These are phyloP conservation scores for Chrysosporium queenslandicum DNA, from an alignment of 2,329 filamentous ascomycete genomes.

Conservation along the genomic window DNA sequence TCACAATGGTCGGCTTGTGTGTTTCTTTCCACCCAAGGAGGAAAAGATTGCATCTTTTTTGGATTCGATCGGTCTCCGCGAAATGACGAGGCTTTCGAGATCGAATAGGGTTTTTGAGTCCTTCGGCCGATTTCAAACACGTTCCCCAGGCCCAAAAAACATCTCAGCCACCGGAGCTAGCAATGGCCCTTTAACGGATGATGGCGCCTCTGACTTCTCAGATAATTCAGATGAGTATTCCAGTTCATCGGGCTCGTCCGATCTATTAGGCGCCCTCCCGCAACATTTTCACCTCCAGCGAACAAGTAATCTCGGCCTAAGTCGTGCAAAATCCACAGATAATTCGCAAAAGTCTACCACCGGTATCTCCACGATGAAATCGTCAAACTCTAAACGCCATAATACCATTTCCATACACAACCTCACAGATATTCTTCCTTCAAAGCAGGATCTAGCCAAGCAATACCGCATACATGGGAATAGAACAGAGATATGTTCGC, in stretches of 20 bases:
- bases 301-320: slow-evolving; percentile 44
- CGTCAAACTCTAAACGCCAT: slow-evolving; percentile 41
- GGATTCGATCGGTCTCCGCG: slow-evolving; percentile 40
- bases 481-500: slow-evolving; percentile 66
- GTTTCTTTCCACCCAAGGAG: slow-evolving; percentile 47
- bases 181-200: slow-evolving; percentile 33
- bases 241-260: slow-evolving; percentile 38
- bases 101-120: slow-evolving; percentile 51
- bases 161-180: slow-evolving; percentile 39
- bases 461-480: slow-evolving; percentile 79
- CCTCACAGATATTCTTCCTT: slow-evolving; percentile 61
- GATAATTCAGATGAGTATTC: slow-evolving; percentile 54
- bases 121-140: slow-evolving; percentile 50
- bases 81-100: slow-evolving; percentile 40
- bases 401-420: slow-evolving; percentile 67
- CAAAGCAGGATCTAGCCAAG: slow-evolving; percentile 63
- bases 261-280: slow-evolving; percentile 37
- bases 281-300: slow-evolving; percentile 42
- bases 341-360: slow-evolving; percentile 45
- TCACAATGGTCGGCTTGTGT: slow-evolving; percentile 47
- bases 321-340: slow-evolving; percentile 44
- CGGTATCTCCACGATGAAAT: slow-evolving; percentile 45
- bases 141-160: slow-evolving; percentile 39
- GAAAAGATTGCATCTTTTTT: slow-evolving; percentile 43
- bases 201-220: slow-evolving; percentile 37